Evolutionary conservation across 306 rosid species (phyloP), one percentile per base, ranked within the genome.

Genomic region (Medicago ruthenica): DNA sequence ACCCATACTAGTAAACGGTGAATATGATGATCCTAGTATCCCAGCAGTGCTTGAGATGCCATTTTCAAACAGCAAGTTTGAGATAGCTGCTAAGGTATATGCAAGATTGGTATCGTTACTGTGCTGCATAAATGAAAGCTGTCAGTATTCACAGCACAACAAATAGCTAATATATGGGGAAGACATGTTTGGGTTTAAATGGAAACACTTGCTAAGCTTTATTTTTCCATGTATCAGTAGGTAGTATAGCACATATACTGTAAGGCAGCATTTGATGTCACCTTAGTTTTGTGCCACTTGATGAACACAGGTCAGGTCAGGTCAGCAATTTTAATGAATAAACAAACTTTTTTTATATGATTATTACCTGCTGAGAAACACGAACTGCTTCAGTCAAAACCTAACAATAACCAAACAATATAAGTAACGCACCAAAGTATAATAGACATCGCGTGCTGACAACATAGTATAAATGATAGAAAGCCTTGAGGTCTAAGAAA

Each of bases 301-400:
- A 39, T 62, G 15, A 76, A 74, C 67, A 76, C 41, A 45, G 11
- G 58, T 51, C 31, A 45, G 11, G 58, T 51, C 31, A 27, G 4
- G 31, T 27, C 3, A 24, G 58, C 45, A 51, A 54, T 18, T 67
- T 34, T 77, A 73, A 44, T 53, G 31, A 55, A 13, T 58, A 47
- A 64, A 18, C 9, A 76, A 57, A 74, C 27, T 15, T 41, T 24
- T 66, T 15, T 42, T 71, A 71, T 53, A 71, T 75, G 67, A 75
- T 75, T 81, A 92, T 81, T 81, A 94, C 98, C 98, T 90, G 98
- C 79, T 92, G 97, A 79, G 90, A 94, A 82, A 89, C 83, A 78
- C 89, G 94, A 77, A 94, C 96, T 69, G 98, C 98, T 85, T 94
- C 98, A 1, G 97, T 88, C 83, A 92, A 84, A 81, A 92, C 98